phyloP scores from a whole-genome alignment of 257 asterid species.

The Gentiana macrophylla region DNA sequence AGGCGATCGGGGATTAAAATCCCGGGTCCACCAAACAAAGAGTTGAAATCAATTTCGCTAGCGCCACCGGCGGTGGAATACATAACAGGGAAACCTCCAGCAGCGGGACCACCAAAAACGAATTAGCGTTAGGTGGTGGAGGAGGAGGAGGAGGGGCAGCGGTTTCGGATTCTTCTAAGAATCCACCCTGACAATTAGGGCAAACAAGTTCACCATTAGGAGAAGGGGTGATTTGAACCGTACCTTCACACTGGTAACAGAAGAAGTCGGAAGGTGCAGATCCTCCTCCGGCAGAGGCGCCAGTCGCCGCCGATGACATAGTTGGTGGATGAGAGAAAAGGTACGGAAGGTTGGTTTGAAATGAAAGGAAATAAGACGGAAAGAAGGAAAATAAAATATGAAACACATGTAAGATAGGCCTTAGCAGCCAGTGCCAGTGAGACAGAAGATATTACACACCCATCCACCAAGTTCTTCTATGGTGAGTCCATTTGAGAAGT shows the following conservation, averaged over 20 bases:
- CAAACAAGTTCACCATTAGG: conserved; percentile 55
- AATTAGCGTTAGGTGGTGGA: conserved; percentile 1
- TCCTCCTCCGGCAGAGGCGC: conserved; percentile 8
- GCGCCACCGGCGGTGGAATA: conserved; percentile 28
- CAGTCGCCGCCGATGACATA: conserved; percentile 6
- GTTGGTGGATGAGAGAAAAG: no score
- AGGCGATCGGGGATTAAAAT: conserved; percentile 28
- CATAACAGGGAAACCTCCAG: conserved; percentile 19
- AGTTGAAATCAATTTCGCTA: conserved; percentile 15
- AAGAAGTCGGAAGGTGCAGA: conserved; percentile 20
- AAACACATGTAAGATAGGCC: no score
- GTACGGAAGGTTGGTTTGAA: no score
- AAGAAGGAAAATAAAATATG: no score
- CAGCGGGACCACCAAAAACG: conserved; percentile 19
- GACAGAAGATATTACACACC: no score
- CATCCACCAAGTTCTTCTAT: no score
- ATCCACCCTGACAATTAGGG: conserved; percentile 67
- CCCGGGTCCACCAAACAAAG: conserved; percentile 16
- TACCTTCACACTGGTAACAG: conserved; percentile 63
- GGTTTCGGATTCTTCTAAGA: conserved; percentile 56
- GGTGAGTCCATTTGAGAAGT: no score
- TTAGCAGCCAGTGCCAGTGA: no score
- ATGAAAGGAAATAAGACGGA: no score
- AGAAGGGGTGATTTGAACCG: conserved; percentile 34
- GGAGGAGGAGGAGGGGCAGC: conserved; percentile 31